Evolutionary conservation across 192 early-diverging fungal species (phyloP).

Genomic region (Entrophospora sp.): DNA sequence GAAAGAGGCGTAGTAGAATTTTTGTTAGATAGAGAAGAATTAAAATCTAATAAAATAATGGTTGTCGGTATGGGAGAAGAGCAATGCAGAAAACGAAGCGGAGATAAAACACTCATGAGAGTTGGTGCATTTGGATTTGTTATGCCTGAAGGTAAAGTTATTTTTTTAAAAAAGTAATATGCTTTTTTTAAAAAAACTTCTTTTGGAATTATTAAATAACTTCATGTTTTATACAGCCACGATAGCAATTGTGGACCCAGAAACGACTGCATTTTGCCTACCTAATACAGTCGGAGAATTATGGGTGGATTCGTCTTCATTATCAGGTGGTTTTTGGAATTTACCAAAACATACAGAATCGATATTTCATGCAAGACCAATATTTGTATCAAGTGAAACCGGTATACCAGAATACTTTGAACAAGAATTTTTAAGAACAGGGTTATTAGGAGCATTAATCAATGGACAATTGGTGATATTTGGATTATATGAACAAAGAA

Average conservation of each 20-base stretch:
- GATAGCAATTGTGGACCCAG: slow-evolving; percentile 73
- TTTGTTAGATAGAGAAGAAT: slow-evolving; percentile 57
- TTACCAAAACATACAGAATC: slow-evolving; percentile 64
- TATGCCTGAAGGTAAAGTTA: slow-evolving; percentile 52
- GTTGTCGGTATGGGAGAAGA: slow-evolving; percentile 43
- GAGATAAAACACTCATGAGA: slow-evolving; percentile 24
- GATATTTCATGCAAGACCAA: slow-evolving; percentile 61
- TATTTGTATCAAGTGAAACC: slow-evolving; percentile 41
- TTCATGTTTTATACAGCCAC: too few relatives aligned
- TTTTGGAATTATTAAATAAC: too few relatives aligned
- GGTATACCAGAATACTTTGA: slow-evolving; percentile 45
- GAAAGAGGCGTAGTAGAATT: slow-evolving; percentile 26
- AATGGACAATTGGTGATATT: slow-evolving; percentile 64
- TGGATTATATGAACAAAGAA: slow-evolving; percentile 70
- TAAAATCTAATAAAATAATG: slow-evolving; percentile 50
- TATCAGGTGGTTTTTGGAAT: slow-evolving; percentile 71
- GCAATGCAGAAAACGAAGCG: slow-evolving; percentile 16
- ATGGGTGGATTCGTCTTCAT: slow-evolving; percentile 69
- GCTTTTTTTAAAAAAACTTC: too few relatives aligned
- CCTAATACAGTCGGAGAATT: slow-evolving; percentile 74
- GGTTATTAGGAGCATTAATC: slow-evolving; percentile 62
- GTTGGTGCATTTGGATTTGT: slow-evolving; percentile 53
- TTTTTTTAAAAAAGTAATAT: too few relatives aligned
- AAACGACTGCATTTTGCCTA: slow-evolving; percentile 65
- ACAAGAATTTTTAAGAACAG: slow-evolving; percentile 67